phyloP scores from a whole-genome alignment of 805 yeast species.

The Starmerella riodocensis region DNA sequence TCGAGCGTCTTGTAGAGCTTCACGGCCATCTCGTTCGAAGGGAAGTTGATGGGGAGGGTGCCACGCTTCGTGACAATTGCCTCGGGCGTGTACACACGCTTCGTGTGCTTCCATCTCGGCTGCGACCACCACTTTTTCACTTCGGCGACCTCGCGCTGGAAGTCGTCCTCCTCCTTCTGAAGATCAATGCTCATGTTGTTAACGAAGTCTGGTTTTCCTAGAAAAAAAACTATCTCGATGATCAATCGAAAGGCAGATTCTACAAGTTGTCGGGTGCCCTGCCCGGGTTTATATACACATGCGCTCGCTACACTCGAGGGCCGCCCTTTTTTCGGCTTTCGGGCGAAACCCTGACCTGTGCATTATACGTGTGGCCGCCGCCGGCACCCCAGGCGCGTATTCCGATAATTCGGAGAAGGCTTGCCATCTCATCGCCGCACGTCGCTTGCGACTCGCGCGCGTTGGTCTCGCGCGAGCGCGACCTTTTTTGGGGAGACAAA shows the following conservation, averaged over 20 bases:
- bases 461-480: too few species aligned
- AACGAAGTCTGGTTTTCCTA: background rate
- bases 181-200: conserved; percentile 34
- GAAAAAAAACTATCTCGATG: background rate
- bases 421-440: too few species aligned
- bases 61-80: conserved; percentile 87
- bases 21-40: conserved; percentile 67
- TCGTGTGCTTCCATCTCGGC: conserved; percentile 83
- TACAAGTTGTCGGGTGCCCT: too few species aligned
- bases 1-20: conserved; percentile 59
- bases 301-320: background rate
- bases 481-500: too few species aligned
- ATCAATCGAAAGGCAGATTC: background rate
- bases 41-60: conserved; percentile 55
- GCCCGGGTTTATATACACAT: background rate
- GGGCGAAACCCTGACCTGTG: background rate
- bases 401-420: background rate
- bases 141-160: conserved; percentile 55
- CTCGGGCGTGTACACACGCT: conserved; percentile 75
- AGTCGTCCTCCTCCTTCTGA: conserved; percentile 48
- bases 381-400: background rate
- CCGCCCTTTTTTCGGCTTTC: background rate
- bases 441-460: too few species aligned
- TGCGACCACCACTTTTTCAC: conserved; percentile 84
- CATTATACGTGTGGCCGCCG: background rate